Conservation (phyloP, 768 basidiomycete genomes). For the Hygrophorus pudorinus region DNA sequence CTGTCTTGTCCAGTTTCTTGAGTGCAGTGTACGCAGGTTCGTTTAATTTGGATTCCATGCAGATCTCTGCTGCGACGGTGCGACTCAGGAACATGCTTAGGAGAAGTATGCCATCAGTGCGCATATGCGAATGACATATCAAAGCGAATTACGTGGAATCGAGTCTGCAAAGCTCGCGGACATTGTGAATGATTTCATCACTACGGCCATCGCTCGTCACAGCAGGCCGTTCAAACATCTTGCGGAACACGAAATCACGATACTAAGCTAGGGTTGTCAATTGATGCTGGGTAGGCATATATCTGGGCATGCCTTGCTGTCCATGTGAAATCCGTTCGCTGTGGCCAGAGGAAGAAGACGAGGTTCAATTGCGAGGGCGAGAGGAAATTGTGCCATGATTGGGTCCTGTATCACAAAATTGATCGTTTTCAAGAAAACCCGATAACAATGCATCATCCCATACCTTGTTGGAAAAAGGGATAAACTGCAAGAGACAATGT, state of each 20-base stretch:
- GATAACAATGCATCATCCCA: slow-evolving; percentile 8
- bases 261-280: slow-evolving; percentile 34
- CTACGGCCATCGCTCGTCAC: slow-evolving; percentile 38
- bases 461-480: slow-evolving; percentile 68
- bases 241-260: slow-evolving; percentile 79
- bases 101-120: neutral
- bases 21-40: slow-evolving; percentile 60
- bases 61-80: slow-evolving; percentile 75
- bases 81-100: slow-evolving; percentile 73
- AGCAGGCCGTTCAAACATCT: slow-evolving; percentile 65
- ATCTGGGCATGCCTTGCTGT: slow-evolving; percentile 46
- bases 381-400: slow-evolving; percentile 67
- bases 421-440: slow-evolving; percentile 7
- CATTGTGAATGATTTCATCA: slow-evolving; percentile 59
- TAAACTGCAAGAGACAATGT: slow-evolving; percentile 40
- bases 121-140: neutral
- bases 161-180: slow-evolving; percentile 60
- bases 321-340: slow-evolving; percentile 70
- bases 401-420: slow-evolving; percentile 42
- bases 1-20: slow-evolving; percentile 54
- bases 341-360: slow-evolving; percentile 62
- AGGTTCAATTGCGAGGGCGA: slow-evolving; percentile 70
- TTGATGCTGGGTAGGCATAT: slow-evolving; percentile 5
- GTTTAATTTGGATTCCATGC: slow-evolving; percentile 71
- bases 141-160: slow-evolving; percentile 46